Base-by-base conservation (phyloP, 2,329 filamentous ascomycete species). In the Chalaropsis ovoidea region DNA sequence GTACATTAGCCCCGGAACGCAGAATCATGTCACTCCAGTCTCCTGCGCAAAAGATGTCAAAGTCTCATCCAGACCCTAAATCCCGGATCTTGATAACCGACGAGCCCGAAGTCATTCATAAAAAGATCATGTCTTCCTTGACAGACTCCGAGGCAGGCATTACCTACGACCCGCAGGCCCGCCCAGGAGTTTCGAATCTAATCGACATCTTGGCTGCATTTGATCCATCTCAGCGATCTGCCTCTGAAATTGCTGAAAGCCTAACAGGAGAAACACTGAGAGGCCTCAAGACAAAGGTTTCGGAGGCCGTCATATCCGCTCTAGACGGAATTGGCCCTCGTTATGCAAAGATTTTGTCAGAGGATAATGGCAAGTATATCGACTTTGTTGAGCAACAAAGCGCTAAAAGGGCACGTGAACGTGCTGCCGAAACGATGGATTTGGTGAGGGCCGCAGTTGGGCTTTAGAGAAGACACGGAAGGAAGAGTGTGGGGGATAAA, bases 41-140 rank as follows among this genome's bases (percentile, higher is more conserved):
- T 11, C 93, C 94, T 0, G 77, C 75, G 0, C 79, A 83, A 63
- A 99, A 99, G 74, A 99, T 99, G 94, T 96, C 91, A 65, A 99
- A 99, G 76, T 96, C 91, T 0, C 82, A 90, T 71, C 72, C 80
- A 0, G 83, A 88, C 70, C 79, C 82, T 2, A 82, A 82, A 62
- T 95, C 90, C 7, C 83, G 90, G 19, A 95, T 99, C 70, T 77
- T 94, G 13, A 84, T 99, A 68, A 95, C 87, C 1, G 89, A 96
- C 70, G 75, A 79, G 0, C 77, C 82, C 0, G 76, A 81, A 0
- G 77, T 80, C 2, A 92, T 97, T 68, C 75, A 77, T 22, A 75
- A 76, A 60, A 96, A 95, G 73, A 78, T 97, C 69, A 84, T 80
- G 69, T 75, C 77, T 6, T 90, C 94, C 7, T 73, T 90, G 41